phyloP scores from a whole-genome alignment of 2,329 filamentous ascomycete species.

The Penicillium olsonii region DNA sequence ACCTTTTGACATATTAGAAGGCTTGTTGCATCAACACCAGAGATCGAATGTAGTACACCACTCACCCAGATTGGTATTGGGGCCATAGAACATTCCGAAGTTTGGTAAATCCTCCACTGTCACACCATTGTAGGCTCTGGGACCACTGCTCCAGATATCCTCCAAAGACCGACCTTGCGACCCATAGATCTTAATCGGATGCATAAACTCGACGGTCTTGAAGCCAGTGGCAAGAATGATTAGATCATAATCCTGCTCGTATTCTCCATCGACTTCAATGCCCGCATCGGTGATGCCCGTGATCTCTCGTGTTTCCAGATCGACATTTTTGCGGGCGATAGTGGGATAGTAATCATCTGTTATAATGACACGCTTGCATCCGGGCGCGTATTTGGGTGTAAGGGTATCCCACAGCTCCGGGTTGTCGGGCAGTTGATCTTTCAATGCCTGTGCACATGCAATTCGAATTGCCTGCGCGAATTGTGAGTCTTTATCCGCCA shows the following conservation, averaged over 20 bases:
- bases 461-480: slow-evolving; percentile 46
- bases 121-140: slow-evolving; percentile 54
- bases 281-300: slow-evolving; percentile 48
- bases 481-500: slow-evolving; percentile 41
- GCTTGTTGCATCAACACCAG: not conserved
- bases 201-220: slow-evolving; percentile 60
- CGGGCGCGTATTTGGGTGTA: slow-evolving; percentile 44
- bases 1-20: slow-evolving; percentile 30
- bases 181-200: slow-evolving; percentile 57
- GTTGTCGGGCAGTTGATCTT: slow-evolving; percentile 49
- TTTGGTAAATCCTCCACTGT: slow-evolving; percentile 56
- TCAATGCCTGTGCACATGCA: slow-evolving; percentile 42
- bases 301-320: slow-evolving; percentile 54
- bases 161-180: slow-evolving; percentile 44
- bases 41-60: too few species aligned
- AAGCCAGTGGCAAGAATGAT: slow-evolving; percentile 63
- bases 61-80: slow-evolving; percentile 54
- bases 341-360: slow-evolving; percentile 24
- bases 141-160: slow-evolving; percentile 58
- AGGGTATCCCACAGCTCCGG: slow-evolving; percentile 56
- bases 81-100: slow-evolving; percentile 61
- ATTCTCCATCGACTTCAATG: slow-evolving; percentile 48
- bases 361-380: slow-evolving; percentile 21
- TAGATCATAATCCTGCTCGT: slow-evolving; percentile 53
- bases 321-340: slow-evolving; percentile 20